A percentile compares a stretch with the other conserved stretches of the same genome.
phyloP scores from a whole-genome alignment of 2,329 filamentous ascomycete species.

The Ophiocordyceps sinensis region DNA sequence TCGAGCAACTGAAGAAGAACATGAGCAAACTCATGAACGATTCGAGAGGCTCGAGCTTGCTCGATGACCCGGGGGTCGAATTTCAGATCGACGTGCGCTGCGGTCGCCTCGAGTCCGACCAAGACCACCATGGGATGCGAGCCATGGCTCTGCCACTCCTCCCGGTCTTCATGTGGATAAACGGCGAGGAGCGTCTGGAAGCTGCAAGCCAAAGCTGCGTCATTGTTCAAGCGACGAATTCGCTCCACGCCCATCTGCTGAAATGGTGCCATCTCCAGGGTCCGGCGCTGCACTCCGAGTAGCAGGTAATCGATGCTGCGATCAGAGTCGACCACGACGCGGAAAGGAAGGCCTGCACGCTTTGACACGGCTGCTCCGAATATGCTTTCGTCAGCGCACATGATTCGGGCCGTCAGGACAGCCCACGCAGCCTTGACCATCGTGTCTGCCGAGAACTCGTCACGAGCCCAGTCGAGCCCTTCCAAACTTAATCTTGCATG shows the following conservation, averaged over 20 bases:
- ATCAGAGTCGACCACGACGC: slow-evolving; percentile 3
- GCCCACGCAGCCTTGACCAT: slow-evolving; percentile 9
- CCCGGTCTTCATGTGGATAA: background rate
- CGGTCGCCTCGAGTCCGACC: background rate
- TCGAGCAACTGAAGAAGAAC: background rate
- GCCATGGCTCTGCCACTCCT: background rate
- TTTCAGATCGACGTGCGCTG: background rate
- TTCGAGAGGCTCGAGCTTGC: background rate
- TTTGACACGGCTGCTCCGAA: slow-evolving; percentile 10
- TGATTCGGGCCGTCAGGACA: slow-evolving; percentile 20
- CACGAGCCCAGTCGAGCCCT: background rate
- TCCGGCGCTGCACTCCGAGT: slow-evolving; percentile 8
- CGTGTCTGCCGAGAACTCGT: background rate
- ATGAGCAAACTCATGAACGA: background rate
- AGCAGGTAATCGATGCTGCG: slow-evolving; percentile 3
- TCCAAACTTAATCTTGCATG: background rate
- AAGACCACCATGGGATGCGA: slow-evolving; percentile 2
- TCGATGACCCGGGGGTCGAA: background rate
- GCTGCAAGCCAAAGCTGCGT: slow-evolving; percentile 5
- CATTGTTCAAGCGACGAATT: slow-evolving; percentile 8
- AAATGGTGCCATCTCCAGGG: slow-evolving; percentile 10
- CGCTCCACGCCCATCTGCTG: slow-evolving; percentile 14
- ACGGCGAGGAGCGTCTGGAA: slow-evolving; percentile 6
- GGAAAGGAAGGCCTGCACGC: slow-evolving; percentile 6
- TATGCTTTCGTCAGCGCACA: slow-evolving; percentile 15